Base-by-base conservation (phyloP, 192 early-diverging fungal genomes). In the Cladochytrium replicatum region DNA sequence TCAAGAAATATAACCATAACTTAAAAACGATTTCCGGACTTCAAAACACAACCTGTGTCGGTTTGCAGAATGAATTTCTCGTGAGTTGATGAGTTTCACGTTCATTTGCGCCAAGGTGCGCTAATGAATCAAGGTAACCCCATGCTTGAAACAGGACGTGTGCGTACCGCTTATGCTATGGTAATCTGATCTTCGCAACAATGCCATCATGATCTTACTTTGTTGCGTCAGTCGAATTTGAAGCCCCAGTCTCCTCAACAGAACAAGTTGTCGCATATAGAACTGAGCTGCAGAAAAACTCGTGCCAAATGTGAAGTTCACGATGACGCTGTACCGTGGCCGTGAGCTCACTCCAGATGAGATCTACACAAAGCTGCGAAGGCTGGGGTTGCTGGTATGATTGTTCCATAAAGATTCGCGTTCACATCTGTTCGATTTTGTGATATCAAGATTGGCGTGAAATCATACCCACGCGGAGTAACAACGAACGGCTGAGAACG, bases 401-500 rank as follows among this genome's bases (percentile, higher is more conserved):
- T n/a, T n/a, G n/a, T n/a, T n/a, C n/a, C n/a, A n/a, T n/a, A n/a
- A n/a, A n/a, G n/a, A n/a, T n/a, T n/a, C n/a, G n/a, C n/a, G n/a
- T n/a, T n/a, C n/a, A n/a, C n/a, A n/a, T n/a, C n/a, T n/a, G n/a
- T n/a, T n/a, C 8, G 34, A 0, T 34, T 52, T 21, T 13, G 34
- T 5, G 9, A 26, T 34, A 13, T 5, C 43, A 2, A 15, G 42
- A 38, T 50, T 69, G 91, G 86, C 39, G 90, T 95, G 25, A 93
- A 92, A 62, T 86, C 87, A 26, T 95, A 93, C 61, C 89, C 91
- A 19, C 81, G 90, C 25, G 93, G 93, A 24, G 95, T 99, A 9
- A 99, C 95, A 0, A 99, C 95, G 32, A 96, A 99, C 80, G 86
- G 84, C 54, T n/a, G 93, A 96, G 48, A 77, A 80, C 43, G 95